Evolutionary conservation across 2,329 filamentous ascomycete species (phyloP), one percentile per base, ranked within the genome.

Genomic region (Tolypocladium tropicale): DNA sequence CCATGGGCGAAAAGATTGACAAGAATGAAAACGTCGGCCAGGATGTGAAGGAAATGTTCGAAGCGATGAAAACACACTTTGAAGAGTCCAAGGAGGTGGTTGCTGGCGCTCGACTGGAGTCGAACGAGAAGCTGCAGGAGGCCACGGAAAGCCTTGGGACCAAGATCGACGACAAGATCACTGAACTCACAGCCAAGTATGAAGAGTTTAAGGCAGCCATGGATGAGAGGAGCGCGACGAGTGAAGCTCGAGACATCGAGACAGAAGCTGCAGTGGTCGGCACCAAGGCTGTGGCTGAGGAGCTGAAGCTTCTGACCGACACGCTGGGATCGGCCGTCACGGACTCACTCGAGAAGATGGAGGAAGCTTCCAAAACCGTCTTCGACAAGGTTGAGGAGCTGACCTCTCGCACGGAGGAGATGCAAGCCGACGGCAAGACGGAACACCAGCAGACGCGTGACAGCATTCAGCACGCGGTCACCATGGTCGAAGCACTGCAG

Each of bases 401-500:
- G 4, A 85, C 86, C 61, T 75, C 74, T 60, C 90, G 89, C 68
- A 76, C 90, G 14, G 89, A 95, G 57, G 89, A 93, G 66, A 82
- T 81, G 51, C 85, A 92, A 62, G 74, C 80, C 0, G 86, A 91
- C 21, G 81, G 79, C 60, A 93, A 89, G 73, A 78, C 82, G 1
- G 89, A 95, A 66, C 91, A 96, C 65, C 81, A 90, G 62, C 81
- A 89, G 62, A 95, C 92, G 11, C 85, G 90, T 9, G 88, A 91
- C 37, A 86, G 95, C 62, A 79, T 96, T 55, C 82, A 86, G 63
- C 87, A 90, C 65, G 84, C 89, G 12, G 76, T 91, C 39, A 80
- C 80, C 56, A 83, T 83, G 9, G 84, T 96, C 18, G 86, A 89
- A 62, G 84, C 83, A 28, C 76, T 97, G 1, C 88, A 95, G 66